Percentiles rank a stretch among this genome's conserved stretches.
phyloP scores from a whole-genome alignment of 2,329 filamentous ascomycete species.

The Phyllosticta citribraziliensis region DNA sequence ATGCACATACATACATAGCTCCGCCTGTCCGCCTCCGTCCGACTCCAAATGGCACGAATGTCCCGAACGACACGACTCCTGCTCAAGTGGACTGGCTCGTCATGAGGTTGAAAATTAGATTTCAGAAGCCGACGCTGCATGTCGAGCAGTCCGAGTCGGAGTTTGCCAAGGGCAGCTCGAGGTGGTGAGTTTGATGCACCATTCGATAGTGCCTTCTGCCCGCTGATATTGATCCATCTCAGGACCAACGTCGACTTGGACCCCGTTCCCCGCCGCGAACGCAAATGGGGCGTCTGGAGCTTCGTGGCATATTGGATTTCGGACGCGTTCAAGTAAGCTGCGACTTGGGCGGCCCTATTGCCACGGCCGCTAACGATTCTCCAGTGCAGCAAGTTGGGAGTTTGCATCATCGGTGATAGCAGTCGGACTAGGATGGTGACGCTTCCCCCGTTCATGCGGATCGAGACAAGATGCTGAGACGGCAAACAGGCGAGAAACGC shows the following conservation, averaged over 20 bases:
- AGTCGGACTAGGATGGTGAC: constrained; percentile 41
- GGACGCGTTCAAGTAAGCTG: constrained; percentile 39
- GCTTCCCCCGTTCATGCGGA: background rate
- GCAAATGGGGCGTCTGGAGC: constrained; percentile 38
- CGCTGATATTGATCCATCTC: background rate
- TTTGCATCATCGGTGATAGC: constrained; percentile 32
- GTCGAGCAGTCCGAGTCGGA: constrained; percentile 37
- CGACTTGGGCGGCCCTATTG: background rate
- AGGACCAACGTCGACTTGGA: constrained; percentile 42
- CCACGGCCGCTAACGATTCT: background rate
- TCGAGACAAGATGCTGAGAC: background rate
- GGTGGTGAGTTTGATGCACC: background rate
- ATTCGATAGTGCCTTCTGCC: background rate
- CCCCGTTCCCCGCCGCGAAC: constrained; percentile 33
- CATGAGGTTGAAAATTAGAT: background rate
- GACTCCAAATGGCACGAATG: no score
- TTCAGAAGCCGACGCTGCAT: constrained; percentile 27
- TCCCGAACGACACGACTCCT: no score
- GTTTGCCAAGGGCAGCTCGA: constrained; percentile 30
- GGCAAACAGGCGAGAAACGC: constrained; percentile 31
- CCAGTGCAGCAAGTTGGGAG: constrained; percentile 43
- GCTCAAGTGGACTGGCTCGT: background rate
- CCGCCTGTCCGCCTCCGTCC: background rate
- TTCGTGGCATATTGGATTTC: constrained; percentile 44
- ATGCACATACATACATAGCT: background rate